phyloP scores from a whole-genome alignment of 139 green algal species.

The Axilococcus clingmanii region DNA sequence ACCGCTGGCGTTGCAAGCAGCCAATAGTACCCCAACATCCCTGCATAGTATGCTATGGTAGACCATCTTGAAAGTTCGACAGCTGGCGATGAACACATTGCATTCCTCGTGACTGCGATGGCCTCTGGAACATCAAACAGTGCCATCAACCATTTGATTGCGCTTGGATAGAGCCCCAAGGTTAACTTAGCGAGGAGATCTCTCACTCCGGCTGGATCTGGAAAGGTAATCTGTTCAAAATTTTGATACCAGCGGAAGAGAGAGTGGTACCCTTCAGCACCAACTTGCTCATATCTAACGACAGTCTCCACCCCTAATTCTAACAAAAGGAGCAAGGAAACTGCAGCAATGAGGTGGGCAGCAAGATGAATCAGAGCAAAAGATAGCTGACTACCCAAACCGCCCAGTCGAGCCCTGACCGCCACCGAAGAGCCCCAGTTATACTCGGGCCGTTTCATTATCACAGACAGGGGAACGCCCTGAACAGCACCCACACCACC shows the following conservation, averaged over 20 bases:
- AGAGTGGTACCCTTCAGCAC: conserved; percentile 54
- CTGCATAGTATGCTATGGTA: conserved; percentile 65
- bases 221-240: conserved; percentile 70
- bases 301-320: conserved; percentile 76
- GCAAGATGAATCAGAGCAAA: conserved; percentile 44
- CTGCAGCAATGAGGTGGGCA: conserved; percentile 52
- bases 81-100: conserved; percentile 42
- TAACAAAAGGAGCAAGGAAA: conserved; percentile 68
- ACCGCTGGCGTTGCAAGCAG: conserved; percentile 75
- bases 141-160: conserved; percentile 61
- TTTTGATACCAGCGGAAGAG: conserved; percentile 68
- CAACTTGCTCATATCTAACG: conserved; percentile 52
- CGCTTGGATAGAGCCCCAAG: conserved; percentile 59
- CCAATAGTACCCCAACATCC: conserved; percentile 85
- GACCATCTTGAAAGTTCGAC: conserved; percentile 47
- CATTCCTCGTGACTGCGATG: conserved; percentile 58
- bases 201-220: conserved; percentile 66
- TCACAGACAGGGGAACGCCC: conserved; percentile 5
- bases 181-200: conserved; percentile 34
- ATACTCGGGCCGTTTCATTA: conserved; percentile 12
- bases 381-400: conserved; percentile 37
- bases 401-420: conserved; percentile 32
- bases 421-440: conserved; percentile 7
- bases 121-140: conserved; percentile 74
- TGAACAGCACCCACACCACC: conserved; percentile 45